phyloP scores from a whole-genome alignment of 208 protist genomes.

The Leishmania tarentolae region DNA sequence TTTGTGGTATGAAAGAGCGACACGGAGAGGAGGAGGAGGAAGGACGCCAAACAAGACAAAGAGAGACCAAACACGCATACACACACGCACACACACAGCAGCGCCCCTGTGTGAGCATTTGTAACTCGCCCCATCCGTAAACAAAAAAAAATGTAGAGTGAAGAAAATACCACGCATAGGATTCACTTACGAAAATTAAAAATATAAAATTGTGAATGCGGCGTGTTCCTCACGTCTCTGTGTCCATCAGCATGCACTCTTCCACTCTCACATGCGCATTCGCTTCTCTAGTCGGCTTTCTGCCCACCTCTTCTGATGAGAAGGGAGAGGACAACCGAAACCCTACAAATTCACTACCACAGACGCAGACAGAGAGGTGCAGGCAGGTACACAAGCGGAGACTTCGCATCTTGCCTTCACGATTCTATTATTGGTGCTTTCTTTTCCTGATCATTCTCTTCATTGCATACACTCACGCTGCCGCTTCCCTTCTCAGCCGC shows the following conservation, averaged over 20 bases:
- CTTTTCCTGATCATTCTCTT: conserved; percentile 29
- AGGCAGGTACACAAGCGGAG: neutral
- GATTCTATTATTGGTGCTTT: neutral
- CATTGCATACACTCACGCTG: conserved; percentile 7
- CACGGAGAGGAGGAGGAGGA: neutral
- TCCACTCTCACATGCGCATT: neutral
- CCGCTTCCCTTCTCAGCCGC: conserved; percentile 1
- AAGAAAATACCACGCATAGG: neutral
- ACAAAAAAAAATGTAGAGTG: neutral
- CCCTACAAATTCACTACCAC: neutral
- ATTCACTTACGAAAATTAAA: neutral
- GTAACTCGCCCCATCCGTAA: too few species aligned
- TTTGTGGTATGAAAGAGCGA: neutral
- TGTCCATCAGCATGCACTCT: neutral
- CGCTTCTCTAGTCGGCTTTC: conserved; percentile 4
- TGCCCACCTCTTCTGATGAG: neutral
- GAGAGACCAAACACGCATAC: neutral
- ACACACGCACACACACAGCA: neutral
- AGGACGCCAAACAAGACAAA: neutral
- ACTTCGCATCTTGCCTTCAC: neutral
- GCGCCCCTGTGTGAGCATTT: neutral
- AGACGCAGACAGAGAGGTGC: neutral
- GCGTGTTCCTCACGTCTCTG: neutral
- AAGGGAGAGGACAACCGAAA: neutral
- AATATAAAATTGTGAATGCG: neutral